Conservation (phyloP, 2,329 filamentous ascomycete genomes). For the Curvularia eragrostidis region DNA sequence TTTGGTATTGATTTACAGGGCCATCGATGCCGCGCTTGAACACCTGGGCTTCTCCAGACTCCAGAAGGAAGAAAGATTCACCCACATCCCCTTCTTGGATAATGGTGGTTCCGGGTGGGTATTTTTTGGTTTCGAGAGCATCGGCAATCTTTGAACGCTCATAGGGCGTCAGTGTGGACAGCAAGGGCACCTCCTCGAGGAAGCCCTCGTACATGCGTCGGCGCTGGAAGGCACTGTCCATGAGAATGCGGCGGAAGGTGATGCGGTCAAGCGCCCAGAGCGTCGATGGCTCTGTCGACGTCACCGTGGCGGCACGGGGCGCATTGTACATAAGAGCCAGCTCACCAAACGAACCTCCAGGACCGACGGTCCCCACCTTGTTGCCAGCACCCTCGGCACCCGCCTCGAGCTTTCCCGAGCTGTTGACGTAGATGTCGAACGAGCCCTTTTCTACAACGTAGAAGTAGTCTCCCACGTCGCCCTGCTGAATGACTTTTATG, state of each 20-base stretch:
- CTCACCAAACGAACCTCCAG: conserved; percentile 94
- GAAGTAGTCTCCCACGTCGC: conserved; percentile 95
- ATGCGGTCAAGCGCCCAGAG: conserved; percentile 95
- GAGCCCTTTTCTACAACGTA: conserved; percentile 92
- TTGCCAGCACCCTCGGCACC: conserved; percentile 82
- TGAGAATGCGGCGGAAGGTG: conserved; percentile 95
- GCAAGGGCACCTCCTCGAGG: conserved; percentile 88
- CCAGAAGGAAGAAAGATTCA: conserved; percentile 89
- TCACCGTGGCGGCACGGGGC: conserved; percentile 90
- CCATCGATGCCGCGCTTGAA: conserved; percentile 76
- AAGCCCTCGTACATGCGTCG: conserved; percentile 97
- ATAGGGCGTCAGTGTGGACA: conserved; percentile 83
- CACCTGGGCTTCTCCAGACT: conserved; percentile 84
- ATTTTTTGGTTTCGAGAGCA: conserved; percentile 90
- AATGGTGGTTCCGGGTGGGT: conserved; percentile 77
- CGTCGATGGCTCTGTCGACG: conserved; percentile 81
- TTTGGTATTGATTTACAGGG: conserved; percentile 80
- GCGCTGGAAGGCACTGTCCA: conserved; percentile 96
- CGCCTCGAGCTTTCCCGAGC: conserved; percentile 75
- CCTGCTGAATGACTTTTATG: conserved; percentile 90
- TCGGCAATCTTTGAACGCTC: conserved; percentile 98
- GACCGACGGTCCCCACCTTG: conserved; percentile 80
- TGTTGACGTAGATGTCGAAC: conserved; percentile 91
- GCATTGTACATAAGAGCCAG: conserved; percentile 98
- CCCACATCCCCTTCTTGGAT: conserved; percentile 92